Percentiles rank a stretch among this genome's conserved stretches.
phyloP scores from a whole-genome alignment of 164 flowering plant genomes.

The Protea cynaroides region DNA sequence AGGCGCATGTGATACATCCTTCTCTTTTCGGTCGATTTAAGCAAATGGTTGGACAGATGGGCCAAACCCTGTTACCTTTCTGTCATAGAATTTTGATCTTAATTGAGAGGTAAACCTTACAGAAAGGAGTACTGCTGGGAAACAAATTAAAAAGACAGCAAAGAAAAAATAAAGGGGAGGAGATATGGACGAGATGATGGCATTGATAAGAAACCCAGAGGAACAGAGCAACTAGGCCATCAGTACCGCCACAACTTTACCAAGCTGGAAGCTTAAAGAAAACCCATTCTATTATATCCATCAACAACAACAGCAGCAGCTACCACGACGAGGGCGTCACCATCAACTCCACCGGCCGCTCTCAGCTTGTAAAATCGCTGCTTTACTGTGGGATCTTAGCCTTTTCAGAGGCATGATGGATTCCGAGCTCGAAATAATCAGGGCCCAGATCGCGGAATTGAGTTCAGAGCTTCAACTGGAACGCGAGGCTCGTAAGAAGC shows the following conservation, averaged over 20 bases:
- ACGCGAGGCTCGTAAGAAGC: slow-evolving; percentile 42
- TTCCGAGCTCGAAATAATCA: slow-evolving; percentile 40
- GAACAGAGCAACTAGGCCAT: slow-evolving; percentile 13
- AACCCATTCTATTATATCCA: slow-evolving; percentile 48
- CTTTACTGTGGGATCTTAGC: slow-evolving; percentile 51
- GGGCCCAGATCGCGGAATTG: slow-evolving; percentile 43
- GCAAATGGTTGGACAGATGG: slow-evolving; percentile 3
- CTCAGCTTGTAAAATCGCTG: slow-evolving; percentile 37
- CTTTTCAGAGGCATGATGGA: slow-evolving; percentile 43
- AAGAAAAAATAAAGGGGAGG: slow-evolving; percentile 7
- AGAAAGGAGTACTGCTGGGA: too few species aligned
- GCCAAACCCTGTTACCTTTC: slow-evolving; percentile 20
- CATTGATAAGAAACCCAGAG: slow-evolving; percentile 25
- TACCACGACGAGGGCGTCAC: slow-evolving; percentile 11
- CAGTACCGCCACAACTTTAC: slow-evolving; percentile 20
- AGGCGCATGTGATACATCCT: slow-evolving; percentile 28
- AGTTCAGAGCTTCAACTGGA: slow-evolving; percentile 47
- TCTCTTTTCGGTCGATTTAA: not conserved
- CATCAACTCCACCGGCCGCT: slow-evolving; percentile 31
- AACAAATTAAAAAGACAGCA: not conserved
- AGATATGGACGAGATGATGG: slow-evolving; percentile 34
- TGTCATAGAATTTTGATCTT: not conserved
- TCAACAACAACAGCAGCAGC: slow-evolving; percentile 8
- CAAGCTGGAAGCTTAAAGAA: slow-evolving; percentile 74
- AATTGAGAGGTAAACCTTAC: not conserved